A percentile compares a stretch with the other conserved stretches of the same genome.
phyloP scores from a whole-genome alignment of 768 basidiomycete species.

The Tephrocybe sp. region DNA sequence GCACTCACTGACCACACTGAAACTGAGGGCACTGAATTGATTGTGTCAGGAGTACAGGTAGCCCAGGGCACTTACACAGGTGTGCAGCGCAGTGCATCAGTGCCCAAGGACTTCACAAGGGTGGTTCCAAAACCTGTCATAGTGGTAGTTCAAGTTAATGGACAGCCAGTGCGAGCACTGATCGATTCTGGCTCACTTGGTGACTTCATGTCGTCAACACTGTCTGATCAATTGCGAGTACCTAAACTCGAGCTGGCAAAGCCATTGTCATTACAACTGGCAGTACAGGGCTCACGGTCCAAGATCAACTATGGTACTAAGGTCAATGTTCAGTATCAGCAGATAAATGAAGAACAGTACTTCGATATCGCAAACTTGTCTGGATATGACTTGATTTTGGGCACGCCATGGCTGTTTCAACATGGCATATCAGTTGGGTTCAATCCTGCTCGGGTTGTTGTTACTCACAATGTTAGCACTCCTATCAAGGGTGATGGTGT shows the following conservation, averaged over 20 bases:
- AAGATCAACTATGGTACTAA: not conserved
- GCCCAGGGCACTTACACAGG: not conserved
- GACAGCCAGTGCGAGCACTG: not conserved
- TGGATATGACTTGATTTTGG: not conserved
- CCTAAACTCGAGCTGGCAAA: not conserved
- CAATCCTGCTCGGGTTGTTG: not conserved
- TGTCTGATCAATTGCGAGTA: not conserved
- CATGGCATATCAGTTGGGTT: not conserved
- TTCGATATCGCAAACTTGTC: not conserved
- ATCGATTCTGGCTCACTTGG: too few species aligned
- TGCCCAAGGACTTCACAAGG: constrained; percentile 16
- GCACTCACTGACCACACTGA: too few species aligned
- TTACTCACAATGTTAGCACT: not conserved
- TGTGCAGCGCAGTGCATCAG: constrained; percentile 26
- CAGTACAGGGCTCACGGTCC: too few species aligned
- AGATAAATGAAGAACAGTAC: not conserved
- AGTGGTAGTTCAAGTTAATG: not conserved
- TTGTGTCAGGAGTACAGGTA: not conserved
- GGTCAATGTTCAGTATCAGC: not conserved
- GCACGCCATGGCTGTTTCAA: constrained; percentile 2
- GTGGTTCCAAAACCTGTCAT: not conserved
- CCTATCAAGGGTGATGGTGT: not conserved
- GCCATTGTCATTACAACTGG: not conserved
- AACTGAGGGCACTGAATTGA: too few species aligned
- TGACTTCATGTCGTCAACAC: not conserved